Evolutionary conservation across 2,329 filamentous ascomycete genomes (phyloP).

Genomic region (Pestalotiopsis sp.): DNA sequence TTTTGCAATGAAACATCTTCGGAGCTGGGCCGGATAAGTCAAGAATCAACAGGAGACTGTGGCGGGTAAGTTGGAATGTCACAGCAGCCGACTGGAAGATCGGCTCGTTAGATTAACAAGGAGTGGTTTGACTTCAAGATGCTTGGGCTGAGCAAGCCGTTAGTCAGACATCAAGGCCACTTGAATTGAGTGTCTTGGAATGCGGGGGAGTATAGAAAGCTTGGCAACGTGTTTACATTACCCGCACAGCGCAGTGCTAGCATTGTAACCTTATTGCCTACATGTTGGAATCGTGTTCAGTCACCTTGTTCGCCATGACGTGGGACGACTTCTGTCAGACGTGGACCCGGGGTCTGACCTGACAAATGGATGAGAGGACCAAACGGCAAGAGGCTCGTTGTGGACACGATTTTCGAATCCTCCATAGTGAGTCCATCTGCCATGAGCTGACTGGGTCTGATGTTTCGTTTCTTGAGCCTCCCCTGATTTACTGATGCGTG

Average conservation of each 20-base stretch:
- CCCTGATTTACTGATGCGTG: neutral
- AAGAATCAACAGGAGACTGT: neutral
- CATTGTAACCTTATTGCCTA: neutral
- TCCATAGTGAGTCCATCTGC: neutral
- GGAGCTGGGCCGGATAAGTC: neutral
- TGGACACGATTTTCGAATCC: neutral
- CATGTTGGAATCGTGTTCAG: too few relatives aligned
- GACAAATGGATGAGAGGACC: neutral
- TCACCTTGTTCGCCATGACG: neutral
- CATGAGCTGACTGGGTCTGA: neutral
- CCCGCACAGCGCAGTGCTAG: neutral
- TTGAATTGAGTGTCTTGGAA: neutral
- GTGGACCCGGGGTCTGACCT: too few relatives aligned
- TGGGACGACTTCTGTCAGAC: neutral
- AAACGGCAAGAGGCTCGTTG: neutral
- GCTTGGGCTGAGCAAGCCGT: neutral
- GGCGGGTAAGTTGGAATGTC: neutral
- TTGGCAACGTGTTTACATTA: neutral
- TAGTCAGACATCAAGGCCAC: neutral
- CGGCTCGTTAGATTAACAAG: neutral
- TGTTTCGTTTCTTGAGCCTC: neutral
- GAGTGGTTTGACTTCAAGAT: neutral
- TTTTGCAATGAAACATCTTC: neutral
- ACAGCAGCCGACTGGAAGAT: neutral
- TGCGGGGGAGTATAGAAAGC: conserved; percentile 5